Evolutionary conservation across 2,329 filamentous ascomycete genomes (phyloP).

Genomic region (Penicillium sp.): DNA sequence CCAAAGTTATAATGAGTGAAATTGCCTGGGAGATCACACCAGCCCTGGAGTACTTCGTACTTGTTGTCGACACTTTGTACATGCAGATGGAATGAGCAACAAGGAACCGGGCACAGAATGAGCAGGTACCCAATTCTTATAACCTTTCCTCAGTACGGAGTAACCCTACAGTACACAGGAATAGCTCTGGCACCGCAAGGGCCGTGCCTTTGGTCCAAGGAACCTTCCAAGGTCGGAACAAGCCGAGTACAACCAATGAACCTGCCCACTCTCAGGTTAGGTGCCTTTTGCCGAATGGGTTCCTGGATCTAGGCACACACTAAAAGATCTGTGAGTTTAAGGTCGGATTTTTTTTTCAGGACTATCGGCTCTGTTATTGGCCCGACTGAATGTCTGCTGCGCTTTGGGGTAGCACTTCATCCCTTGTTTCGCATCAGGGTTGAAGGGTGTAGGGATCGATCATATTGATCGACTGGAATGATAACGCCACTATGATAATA

Average conservation of each 20-base stretch:
- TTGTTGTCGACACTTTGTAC: not conserved
- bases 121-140: constrained; percentile 3
- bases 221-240: not conserved
- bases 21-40: not conserved
- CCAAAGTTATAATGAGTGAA: not conserved
- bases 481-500: constrained; percentile 17
- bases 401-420: constrained; percentile 13
- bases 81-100: constrained; percentile 1
- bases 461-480: constrained; percentile 16
- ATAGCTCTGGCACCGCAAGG: constrained; percentile 17
- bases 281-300: not conserved
- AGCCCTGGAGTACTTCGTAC: not conserved
- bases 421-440: constrained; percentile 21
- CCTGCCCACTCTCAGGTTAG: not conserved
- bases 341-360: not conserved
- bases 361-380: constrained; percentile 9
- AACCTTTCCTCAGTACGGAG: not conserved
- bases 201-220: constrained; percentile 7
- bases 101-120: not conserved
- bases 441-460: constrained; percentile 15
- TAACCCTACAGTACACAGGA: constrained; percentile 5
- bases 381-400: not conserved
- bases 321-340: not conserved
- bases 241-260: constrained; percentile 17
- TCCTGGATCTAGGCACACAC: constrained; percentile 8